Evolutionary conservation across 495 filamentous ascomycete species (phyloP).

Genomic region (Aspergillus wentii): DNA sequence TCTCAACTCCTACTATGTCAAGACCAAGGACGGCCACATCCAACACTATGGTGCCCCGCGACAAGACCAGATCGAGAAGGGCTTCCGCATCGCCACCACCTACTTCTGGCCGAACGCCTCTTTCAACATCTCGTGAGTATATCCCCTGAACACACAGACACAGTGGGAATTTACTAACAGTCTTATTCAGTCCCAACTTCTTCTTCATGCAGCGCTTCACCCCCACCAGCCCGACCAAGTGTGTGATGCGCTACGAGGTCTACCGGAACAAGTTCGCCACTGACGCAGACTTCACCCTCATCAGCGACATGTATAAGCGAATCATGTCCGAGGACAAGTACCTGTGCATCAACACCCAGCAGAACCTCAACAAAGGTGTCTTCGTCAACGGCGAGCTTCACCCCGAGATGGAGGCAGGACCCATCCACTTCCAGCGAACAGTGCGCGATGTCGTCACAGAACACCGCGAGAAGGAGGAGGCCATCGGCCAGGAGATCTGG

Average conservation of each 20-base stretch:
- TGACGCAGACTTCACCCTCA: constrained; percentile 38
- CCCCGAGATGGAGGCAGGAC: constrained; percentile 41
- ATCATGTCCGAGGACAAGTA: constrained; percentile 44
- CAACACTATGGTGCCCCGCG: constrained; percentile 14
- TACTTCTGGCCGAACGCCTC: constrained; percentile 1
- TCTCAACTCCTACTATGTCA: constrained; percentile 26
- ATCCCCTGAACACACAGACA: no score
- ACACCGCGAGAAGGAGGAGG: constrained; percentile 31
- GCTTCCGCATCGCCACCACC: neutral
- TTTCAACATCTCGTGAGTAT: constrained; percentile 34
- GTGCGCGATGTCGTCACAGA: constrained; percentile 33
- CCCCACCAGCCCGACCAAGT: constrained; percentile 31
- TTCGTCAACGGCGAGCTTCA: constrained; percentile 49
- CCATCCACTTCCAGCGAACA: constrained; percentile 39
- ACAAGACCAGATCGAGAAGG: neutral
- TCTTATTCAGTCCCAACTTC: constrained; percentile 31
- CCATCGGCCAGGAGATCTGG: constrained; percentile 36
- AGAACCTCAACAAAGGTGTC: constrained; percentile 41
- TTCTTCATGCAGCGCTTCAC: constrained; percentile 46
- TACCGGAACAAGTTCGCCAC: constrained; percentile 39
- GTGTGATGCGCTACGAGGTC: constrained; percentile 42
- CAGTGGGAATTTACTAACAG: constrained; percentile 8
- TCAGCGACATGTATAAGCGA: constrained; percentile 40
- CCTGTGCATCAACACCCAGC: constrained; percentile 40
- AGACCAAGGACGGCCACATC: constrained; percentile 20